Evolutionary conservation across 768 basidiomycete genomes (phyloP), one percentile per base, ranked within the genome.

Genomic region (Lactifluus piperatus): DNA sequence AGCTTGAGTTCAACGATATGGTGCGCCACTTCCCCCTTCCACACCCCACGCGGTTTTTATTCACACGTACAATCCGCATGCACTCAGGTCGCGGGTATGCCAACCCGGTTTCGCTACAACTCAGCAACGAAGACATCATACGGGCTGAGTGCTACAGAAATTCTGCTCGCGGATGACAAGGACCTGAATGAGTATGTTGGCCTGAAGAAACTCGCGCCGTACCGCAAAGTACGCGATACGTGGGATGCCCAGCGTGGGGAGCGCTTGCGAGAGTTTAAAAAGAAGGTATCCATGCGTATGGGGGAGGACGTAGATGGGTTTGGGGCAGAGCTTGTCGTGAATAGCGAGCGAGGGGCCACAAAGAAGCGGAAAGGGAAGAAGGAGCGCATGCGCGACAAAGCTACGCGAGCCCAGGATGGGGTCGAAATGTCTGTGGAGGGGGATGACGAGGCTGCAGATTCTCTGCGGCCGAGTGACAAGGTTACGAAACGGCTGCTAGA

Each of bases 41-140:
- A 50, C 30, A 39, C 46, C 51, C 30, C 56, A 54, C 27, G 20
- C 27, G 11, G 8, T 5, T 16, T n/a, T 29, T 54, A 54, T 51
- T 24, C 32, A 55, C 30, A 8, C 51, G 3, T 37, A 41, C 18
- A 22, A 51, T 29, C 32, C 43, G 57, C 56, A 9, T 29, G 30
- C 37, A 58, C 56, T 18, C 67, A 94, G 94, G 85, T 95, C 51
- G 94, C 85, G 7, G 91, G 85, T 68, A 74, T 94, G 68, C 86
- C 93, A 2, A 98, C 94, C 0, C 86, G 92, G 11, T 99, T 99
- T 81, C 86, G 88, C 71, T 99, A 99, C 69, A 76, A 82, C n/a
- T 77, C 84, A 44, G 81, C 88, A 34, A 71, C 82, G 44, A 67
- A 82, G 0, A 77, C 86, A 60, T 71, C 70, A 32, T 94, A 79